Evolutionary conservation across 306 rosid species (phyloP).

Genomic region (Quercus dentata): DNA sequence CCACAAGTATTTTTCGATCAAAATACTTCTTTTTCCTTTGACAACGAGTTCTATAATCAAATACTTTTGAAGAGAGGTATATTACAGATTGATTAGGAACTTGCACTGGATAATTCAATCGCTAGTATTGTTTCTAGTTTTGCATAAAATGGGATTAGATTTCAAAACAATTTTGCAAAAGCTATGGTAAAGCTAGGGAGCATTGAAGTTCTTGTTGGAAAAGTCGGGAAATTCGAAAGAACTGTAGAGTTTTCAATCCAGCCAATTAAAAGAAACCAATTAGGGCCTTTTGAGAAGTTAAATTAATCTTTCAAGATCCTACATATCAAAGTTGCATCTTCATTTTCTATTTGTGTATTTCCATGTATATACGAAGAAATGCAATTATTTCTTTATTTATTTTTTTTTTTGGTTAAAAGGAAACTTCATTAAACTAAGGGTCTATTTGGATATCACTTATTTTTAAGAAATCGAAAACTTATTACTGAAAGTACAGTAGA

Average conservation of each 20-base stretch:
- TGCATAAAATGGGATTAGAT: constrained; percentile 15
- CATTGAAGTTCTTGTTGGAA: constrained; percentile 33
- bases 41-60: constrained; percentile 37
- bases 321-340: too few relatives aligned
- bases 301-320: too few relatives aligned
- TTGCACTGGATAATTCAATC: constrained; percentile 29
- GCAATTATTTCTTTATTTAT: too few relatives aligned
- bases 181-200: constrained; percentile 47
- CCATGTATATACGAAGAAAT: too few relatives aligned
- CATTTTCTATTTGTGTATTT: too few relatives aligned
- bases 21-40: constrained; percentile 33
- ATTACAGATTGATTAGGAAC: constrained; percentile 43
- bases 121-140: constrained; percentile 23
- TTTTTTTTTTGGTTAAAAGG: too few relatives aligned
- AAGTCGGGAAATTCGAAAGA: constrained; percentile 44
- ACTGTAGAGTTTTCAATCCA: constrained; percentile 45
- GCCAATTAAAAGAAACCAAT: neutral
- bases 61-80: constrained; percentile 33
- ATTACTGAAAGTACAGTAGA: too few relatives aligned
- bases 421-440: too few relatives aligned
- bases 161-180: constrained; percentile 27
- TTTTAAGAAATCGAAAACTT: too few relatives aligned
- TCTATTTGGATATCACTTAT: too few relatives aligned
- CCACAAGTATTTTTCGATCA: constrained; percentile 60
- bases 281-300: neutral